phyloP scores from a whole-genome alignment of 306 rosid genomes.

The Prunus mira region DNA sequence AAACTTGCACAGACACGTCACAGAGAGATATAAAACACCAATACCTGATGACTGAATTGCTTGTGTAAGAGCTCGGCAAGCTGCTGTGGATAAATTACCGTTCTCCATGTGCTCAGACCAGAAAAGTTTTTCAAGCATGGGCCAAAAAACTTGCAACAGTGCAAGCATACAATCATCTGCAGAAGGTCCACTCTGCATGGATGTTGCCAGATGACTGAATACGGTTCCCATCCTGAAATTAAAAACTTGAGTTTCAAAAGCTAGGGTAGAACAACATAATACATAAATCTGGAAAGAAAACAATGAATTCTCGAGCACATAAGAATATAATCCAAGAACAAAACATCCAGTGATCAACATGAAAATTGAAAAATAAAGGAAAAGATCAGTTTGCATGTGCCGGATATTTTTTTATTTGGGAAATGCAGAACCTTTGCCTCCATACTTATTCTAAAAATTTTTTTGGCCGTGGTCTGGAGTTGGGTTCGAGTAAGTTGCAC shows the following conservation, averaged over 20 bases:
- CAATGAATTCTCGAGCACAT: too few relatives aligned
- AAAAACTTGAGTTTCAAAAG: slow-evolving; percentile 12
- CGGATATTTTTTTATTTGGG: background rate
- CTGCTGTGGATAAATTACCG: slow-evolving; percentile 77
- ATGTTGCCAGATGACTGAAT: slow-evolving; percentile 69
- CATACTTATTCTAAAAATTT: background rate
- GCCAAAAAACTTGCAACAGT: slow-evolving; percentile 79
- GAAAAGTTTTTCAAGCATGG: slow-evolving; percentile 78
- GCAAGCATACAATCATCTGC: slow-evolving; percentile 74
- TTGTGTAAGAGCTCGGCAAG: slow-evolving; percentile 89
- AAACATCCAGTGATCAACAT: background rate
- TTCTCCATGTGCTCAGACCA: slow-evolving; percentile 88
- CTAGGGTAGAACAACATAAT: slow-evolving; percentile 9
- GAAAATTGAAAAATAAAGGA: slow-evolving; percentile 1
- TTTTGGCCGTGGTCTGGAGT: background rate
- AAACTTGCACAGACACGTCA: background rate
- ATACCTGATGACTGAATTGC: slow-evolving; percentile 94
- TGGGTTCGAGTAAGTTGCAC: background rate
- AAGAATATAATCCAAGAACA: background rate
- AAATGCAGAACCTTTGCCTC: background rate
- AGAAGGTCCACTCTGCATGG: slow-evolving; percentile 48
- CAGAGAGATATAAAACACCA: background rate
- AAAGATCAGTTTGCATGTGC: background rate
- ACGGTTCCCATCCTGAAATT: slow-evolving; percentile 87
- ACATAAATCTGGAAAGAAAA: slow-evolving; percentile 4